Evolutionary conservation across 1,284 basidiomycete genomes (phyloP).

Genomic region (Mycena citricolor): DNA sequence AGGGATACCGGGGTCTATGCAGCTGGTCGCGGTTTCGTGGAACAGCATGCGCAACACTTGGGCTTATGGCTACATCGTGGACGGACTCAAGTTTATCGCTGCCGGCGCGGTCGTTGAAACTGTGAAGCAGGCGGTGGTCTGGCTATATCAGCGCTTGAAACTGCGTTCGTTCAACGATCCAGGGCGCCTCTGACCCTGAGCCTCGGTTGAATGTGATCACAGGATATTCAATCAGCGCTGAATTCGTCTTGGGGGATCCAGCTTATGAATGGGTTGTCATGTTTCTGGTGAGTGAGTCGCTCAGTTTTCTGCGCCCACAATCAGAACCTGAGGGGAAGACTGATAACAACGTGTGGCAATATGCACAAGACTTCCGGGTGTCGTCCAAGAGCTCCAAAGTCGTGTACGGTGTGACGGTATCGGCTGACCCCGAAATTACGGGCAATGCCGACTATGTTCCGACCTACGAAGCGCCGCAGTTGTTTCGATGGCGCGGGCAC

Average conservation of each 20-base stretch:
- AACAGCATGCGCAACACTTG: constrained; percentile 15
- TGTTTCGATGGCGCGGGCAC: constrained; percentile 50
- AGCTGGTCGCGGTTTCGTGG: constrained; percentile 19
- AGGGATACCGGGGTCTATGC: constrained; percentile 22
- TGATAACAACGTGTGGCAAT: constrained; percentile 47
- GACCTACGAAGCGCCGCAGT: constrained; percentile 43
- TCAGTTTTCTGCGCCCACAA: neutral
- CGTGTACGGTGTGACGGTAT: constrained; percentile 28
- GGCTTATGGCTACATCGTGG: constrained; percentile 14
- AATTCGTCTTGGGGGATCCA: constrained; percentile 48
- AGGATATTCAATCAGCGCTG: constrained; percentile 37
- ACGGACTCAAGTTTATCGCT: constrained; percentile 16
- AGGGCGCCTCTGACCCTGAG: constrained; percentile 25
- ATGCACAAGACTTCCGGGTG: constrained; percentile 45
- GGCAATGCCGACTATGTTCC: constrained; percentile 43
- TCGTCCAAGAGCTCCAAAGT: constrained; percentile 40
- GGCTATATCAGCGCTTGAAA: constrained; percentile 20
- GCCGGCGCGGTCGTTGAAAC: constrained; percentile 20
- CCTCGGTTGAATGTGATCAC: neutral
- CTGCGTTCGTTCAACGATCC: constrained; percentile 15
- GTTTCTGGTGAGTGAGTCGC: constrained; percentile 38
- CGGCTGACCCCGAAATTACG: constrained; percentile 16
- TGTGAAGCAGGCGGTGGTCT: constrained; percentile 11
- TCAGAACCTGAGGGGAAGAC: constrained; percentile 39
- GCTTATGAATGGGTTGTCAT: constrained; percentile 50